These are phyloP conservation scores for Colletotrichum zoysiae DNA, from an alignment of 2,329 filamentous ascomycete genomes.

Conservation along the genomic window DNA sequence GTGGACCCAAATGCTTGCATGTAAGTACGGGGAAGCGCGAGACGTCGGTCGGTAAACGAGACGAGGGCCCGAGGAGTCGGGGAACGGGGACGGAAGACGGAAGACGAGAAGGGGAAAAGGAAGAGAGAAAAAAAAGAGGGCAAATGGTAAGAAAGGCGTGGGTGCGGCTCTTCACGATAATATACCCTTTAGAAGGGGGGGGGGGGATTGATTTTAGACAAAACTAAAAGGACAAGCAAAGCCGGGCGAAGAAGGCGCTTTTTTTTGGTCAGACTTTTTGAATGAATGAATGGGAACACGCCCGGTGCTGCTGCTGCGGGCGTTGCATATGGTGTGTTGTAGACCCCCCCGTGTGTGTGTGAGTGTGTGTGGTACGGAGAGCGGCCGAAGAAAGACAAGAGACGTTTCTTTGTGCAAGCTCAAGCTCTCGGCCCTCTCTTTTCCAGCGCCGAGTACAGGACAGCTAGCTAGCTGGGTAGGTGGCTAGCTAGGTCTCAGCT, in stretches of 20 bases:
- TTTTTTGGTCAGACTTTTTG: background rate
- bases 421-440: background rate
- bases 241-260: background rate
- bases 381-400: background rate
- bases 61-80: too few relatives aligned
- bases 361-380: background rate
- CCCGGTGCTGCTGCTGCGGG: background rate
- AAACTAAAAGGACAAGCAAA: background rate
- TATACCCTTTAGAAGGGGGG: background rate
- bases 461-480: background rate
- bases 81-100: too few relatives aligned
- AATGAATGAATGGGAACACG: background rate
- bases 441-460: too few relatives aligned
- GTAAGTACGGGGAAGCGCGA: too few relatives aligned
- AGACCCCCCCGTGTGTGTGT: background rate
- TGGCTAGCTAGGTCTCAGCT: background rate
- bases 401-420: background rate
- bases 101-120: too few relatives aligned
- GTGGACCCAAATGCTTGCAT: too few relatives aligned
- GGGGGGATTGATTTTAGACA: background rate
- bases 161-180: constrained; percentile 17
- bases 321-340: too few relatives aligned
- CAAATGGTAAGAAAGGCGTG: too few relatives aligned
- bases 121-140: too few relatives aligned
- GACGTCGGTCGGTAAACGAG: too few relatives aligned